Evolutionary conservation across 805 yeast species (phyloP), one percentile per base, ranked within the genome.

Genomic region (Yarrowia phangngaensis): DNA sequence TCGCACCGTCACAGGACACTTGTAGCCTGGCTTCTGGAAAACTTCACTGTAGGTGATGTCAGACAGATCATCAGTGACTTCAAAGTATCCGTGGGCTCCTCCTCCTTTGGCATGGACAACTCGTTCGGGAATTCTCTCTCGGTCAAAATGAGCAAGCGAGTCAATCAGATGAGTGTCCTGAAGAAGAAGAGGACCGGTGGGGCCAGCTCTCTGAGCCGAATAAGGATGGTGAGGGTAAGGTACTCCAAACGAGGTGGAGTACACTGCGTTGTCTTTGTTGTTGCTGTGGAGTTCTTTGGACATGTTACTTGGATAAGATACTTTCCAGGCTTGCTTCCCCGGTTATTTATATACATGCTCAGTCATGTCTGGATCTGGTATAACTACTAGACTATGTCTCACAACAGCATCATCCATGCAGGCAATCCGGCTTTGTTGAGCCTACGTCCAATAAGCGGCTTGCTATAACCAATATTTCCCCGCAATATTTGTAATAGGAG

Each of bases 31-130:
- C 28, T 75, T 70, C 55, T 77, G 76, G 56, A 84, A 74, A 64
- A 84, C 81, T 50, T 77, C 77, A 41, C 92, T 79, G 19, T 75
- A 71, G 61, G 83, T 78, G 36, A 84, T 60, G 63, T 84, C 90
- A 8, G 85, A 69, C 60, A 85, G 79, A 59, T 85, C 94, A 58
- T 86, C 90, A 9, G 95, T 86, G 46, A 82, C 89, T 65, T 84
- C 94, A 63, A 87, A 87, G 56, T 73, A 75, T 56, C 95, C 95
- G 63, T 73, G 84, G 8, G 95, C 95, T 62, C 95, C 95, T 11
- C 89, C 83, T 57, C 95, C 95, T 64, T 86, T 86, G 49, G 95
- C 95, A 62, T 86, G 95, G 26, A 87, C 95, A 51, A 86, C 95
- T 68, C 95, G 75, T 70, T 87, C 95, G 9, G 95, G 95, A 55